phyloP scores from a whole-genome alignment of 139 green algal species.

The Pycnococcus provasolii region DNA sequence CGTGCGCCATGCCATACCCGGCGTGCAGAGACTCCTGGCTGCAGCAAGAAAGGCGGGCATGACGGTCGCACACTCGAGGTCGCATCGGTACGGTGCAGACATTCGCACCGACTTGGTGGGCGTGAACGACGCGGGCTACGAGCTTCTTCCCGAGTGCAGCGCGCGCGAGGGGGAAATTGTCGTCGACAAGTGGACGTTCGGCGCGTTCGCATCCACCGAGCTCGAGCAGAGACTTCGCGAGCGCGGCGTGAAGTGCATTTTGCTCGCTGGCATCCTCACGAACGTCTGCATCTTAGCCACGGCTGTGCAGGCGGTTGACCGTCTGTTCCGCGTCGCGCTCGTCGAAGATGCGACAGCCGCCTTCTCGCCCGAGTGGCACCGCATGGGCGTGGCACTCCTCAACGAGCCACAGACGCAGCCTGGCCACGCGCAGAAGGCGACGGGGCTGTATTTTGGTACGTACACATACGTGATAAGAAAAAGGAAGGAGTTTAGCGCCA shows the following conservation, averaged over 20 bases:
- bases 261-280: background rate
- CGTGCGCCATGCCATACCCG: too few relatives aligned
- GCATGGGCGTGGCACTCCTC: background rate
- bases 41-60: background rate
- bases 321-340: constrained; percentile 1
- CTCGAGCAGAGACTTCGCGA: background rate
- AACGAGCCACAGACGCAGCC: background rate
- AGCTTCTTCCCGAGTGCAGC: background rate
- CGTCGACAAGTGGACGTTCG: constrained; percentile 11
- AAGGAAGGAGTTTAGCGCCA: too few relatives aligned
- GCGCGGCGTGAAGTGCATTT: background rate
- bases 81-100: background rate
- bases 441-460: background rate
- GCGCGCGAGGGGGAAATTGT: background rate
- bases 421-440: background rate
- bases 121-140: background rate
- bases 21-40: background rate
- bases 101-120: background rate
- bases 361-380: background rate
- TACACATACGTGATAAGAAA: too few relatives aligned
- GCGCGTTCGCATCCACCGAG: background rate
- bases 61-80: background rate
- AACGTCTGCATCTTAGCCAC: constrained; percentile 10
- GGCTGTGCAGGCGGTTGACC: constrained; percentile 4
- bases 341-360: constrained; percentile 7